phyloP scores from a whole-genome alignment of 306 rosid genomes.

The Morella rubra region DNA sequence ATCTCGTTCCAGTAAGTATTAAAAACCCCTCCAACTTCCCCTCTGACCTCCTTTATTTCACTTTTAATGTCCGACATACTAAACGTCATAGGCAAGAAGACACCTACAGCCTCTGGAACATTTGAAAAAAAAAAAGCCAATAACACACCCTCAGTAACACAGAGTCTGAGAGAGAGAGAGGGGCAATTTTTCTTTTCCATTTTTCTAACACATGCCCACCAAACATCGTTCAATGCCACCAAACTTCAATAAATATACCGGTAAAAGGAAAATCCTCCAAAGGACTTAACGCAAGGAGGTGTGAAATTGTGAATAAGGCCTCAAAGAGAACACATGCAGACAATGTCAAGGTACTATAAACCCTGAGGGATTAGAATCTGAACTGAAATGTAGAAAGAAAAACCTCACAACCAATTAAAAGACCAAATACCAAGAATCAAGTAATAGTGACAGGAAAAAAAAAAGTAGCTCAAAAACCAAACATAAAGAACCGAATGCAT shows the following conservation, averaged over 20 bases:
- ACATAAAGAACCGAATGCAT: neutral
- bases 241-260: neutral
- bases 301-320: neutral
- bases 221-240: neutral
- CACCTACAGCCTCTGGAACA: neutral
- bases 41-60: neutral
- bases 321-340: neutral
- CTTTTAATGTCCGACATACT: conserved; percentile 19
- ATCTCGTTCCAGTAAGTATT: neutral
- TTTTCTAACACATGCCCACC: neutral
- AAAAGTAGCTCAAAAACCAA: conserved; percentile 9
- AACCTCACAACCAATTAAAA: neutral
- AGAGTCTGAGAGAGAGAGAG: neutral
- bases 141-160: neutral
- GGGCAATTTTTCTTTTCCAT: neutral
- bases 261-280: neutral
- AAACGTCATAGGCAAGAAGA: neutral
- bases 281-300: neutral
- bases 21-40: neutral
- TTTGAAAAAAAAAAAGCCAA: neutral
- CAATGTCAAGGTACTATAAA: neutral
- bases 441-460: conserved; percentile 9
- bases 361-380: neutral
- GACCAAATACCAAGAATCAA: neutral
- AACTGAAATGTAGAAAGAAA: neutral